Conservation (phyloP, 176 grass and related monocot species). For the Carex myosuroides region DNA sequence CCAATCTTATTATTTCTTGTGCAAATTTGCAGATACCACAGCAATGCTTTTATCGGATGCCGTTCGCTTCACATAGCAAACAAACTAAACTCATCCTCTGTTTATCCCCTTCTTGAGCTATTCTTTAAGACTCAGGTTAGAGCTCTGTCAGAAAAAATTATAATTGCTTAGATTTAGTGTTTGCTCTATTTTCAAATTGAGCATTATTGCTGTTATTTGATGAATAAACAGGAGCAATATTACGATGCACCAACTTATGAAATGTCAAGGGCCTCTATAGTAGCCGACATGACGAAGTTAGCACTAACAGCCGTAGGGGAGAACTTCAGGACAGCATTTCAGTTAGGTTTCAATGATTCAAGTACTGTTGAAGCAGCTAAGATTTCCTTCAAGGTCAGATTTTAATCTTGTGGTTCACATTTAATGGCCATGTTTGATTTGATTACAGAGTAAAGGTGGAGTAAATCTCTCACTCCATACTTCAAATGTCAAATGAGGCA, state of each 20-base stretch:
- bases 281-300: slow-evolving; percentile 36
- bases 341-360: slow-evolving; percentile 58
- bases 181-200: neutral
- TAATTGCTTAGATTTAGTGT: neutral
- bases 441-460: too few species aligned
- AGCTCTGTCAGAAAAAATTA: neutral
- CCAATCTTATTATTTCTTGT: neutral
- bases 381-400: slow-evolving; percentile 86
- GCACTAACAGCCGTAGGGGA: slow-evolving; percentile 36
- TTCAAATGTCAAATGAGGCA: too few species aligned
- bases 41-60: slow-evolving; percentile 46
- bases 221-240: slow-evolving; percentile 55
- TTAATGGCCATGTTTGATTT: too few species aligned
- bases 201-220: neutral
- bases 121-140: slow-evolving; percentile 86
- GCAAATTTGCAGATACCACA: slow-evolving; percentile 71
- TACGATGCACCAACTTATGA: slow-evolving; percentile 67
- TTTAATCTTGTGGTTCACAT: neutral
- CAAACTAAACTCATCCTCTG: slow-evolving; percentile 51
- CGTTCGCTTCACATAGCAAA: slow-evolving; percentile 61
- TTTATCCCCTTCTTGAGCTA: slow-evolving; percentile 63
- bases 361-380: slow-evolving; percentile 42
- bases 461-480: too few species aligned
- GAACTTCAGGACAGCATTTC: slow-evolving; percentile 31
- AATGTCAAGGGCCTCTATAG: slow-evolving; percentile 41